These are phyloP conservation scores for Rhodotorula toruloides DNA, from an alignment of 768 basidiomycete species.

Conservation along the genomic window DNA sequence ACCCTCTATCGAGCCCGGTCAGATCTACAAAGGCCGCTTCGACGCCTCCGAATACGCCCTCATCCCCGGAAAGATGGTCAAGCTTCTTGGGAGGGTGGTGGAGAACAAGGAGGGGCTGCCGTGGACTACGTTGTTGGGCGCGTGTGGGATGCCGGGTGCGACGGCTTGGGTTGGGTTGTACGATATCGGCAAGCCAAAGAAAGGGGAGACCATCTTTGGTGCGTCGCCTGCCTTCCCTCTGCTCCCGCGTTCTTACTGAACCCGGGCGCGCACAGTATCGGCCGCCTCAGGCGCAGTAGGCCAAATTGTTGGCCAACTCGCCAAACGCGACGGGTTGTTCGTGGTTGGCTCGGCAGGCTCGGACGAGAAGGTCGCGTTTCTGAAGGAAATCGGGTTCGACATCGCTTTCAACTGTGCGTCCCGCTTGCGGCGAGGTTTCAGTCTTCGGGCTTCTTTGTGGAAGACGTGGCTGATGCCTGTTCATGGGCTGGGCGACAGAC, in stretches of 20 bases:
- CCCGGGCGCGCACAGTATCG: constrained; percentile 44
- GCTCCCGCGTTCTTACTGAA: no score
- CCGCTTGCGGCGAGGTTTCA: no score
- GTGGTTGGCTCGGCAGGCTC: constrained; percentile 68
- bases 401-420: constrained; percentile 59
- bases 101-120: constrained; percentile 25
- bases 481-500: no score
- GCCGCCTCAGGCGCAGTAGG: constrained; percentile 58
- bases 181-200: constrained; percentile 50
- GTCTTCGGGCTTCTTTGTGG: no score
- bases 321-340: constrained; percentile 52
- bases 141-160: constrained; percentile 44
- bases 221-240: neutral
- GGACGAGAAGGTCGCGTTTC: constrained; percentile 65
- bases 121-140: constrained; percentile 13
- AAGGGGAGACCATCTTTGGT: constrained; percentile 55
- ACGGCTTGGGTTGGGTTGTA: constrained; percentile 44
- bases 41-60: constrained; percentile 17
- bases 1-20: constrained; percentile 26
- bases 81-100: constrained; percentile 12
- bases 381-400: constrained; percentile 60
- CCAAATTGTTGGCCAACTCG: constrained; percentile 54
- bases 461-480: no score
- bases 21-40: constrained; percentile 11
- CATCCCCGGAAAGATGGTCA: neutral